Evolutionary conservation across 306 rosid species (phyloP).

Genomic region (Castanea sativa): DNA sequence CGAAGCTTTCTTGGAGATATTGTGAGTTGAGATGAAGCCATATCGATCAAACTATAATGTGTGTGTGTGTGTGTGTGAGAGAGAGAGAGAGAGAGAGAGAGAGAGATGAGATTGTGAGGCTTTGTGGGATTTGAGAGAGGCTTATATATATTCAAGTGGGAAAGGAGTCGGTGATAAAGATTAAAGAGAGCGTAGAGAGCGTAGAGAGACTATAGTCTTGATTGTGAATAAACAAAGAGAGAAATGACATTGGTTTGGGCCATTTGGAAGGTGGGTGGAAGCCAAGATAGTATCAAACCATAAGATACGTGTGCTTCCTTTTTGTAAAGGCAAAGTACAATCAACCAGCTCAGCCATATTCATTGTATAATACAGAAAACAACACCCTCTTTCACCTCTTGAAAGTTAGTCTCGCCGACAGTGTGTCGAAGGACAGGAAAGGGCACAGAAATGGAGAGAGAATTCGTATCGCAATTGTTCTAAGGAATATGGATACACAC

Average conservation of each 20-base stretch:
- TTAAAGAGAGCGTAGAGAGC: background rate
- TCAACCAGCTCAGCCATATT: conserved; percentile 56
- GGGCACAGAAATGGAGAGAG: background rate
- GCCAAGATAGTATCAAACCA: conserved; percentile 17
- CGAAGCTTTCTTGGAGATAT: conserved; percentile 80
- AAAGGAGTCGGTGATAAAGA: conserved; percentile 5
- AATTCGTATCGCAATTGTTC: background rate
- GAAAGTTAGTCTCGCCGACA: conserved; percentile 43
- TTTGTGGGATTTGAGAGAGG: conserved; percentile 9
- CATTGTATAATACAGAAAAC: conserved; percentile 21
- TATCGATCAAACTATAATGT: conserved; percentile 3
- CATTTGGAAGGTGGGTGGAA: conserved; percentile 74
- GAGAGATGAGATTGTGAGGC: conserved; percentile 19
- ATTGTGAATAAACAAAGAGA: conserved; percentile 5
- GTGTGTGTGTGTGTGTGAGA: no score
- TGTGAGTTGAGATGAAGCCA: conserved; percentile 36
- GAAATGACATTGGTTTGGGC: conserved; percentile 34
- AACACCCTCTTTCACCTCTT: background rate
- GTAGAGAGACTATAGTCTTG: background rate
- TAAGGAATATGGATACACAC: no score
- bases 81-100: background rate
- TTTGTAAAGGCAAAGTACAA: conserved; percentile 48
- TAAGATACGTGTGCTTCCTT: conserved; percentile 43
- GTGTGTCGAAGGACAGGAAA: conserved; percentile 17
- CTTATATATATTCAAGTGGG: conserved; percentile 31